Percentiles rank a stretch among this genome's conserved stretches.
Conservation (phyloP, 1,139 yeast species). For the Wickerhamiella infanticola region DNA sequence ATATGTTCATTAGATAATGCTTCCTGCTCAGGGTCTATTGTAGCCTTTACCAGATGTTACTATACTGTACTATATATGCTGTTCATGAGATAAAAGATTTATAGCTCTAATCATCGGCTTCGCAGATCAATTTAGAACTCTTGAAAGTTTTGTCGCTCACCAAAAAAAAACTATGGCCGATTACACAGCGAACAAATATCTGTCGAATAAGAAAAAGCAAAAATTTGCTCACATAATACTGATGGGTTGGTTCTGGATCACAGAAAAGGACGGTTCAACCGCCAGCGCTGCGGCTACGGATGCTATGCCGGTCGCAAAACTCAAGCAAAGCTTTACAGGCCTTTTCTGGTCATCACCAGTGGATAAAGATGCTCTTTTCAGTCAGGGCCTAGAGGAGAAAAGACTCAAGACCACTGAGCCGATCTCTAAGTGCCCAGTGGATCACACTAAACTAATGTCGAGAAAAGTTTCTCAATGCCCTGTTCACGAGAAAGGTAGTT, state of each 20-base stretch:
- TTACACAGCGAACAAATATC: too few species aligned
- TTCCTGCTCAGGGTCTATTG: not conserved
- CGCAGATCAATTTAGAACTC: too few species aligned
- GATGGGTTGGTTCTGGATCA: constrained; percentile 79
- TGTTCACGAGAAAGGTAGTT: constrained; percentile 23
- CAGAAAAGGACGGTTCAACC: not conserved
- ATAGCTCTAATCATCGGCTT: too few species aligned
- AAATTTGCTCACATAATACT: not conserved
- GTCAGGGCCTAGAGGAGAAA: not conserved
- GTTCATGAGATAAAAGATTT: too few species aligned
- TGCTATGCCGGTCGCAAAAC: not conserved
- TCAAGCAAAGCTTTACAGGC: constrained; percentile 2
- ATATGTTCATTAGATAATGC: constrained; percentile 50
- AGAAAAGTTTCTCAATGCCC: constrained; percentile 29
- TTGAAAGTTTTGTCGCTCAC: too few species aligned
- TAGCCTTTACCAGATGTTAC: not conserved
- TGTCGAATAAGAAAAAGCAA: too few species aligned
- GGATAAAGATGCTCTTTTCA: not conserved
- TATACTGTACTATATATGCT: too few species aligned
- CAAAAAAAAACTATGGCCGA: too few species aligned
- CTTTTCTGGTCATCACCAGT: constrained; percentile 11
- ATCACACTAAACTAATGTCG: constrained; percentile 21
- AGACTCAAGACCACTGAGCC: not conserved
- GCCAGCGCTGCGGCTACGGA: not conserved
- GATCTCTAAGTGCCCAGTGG: constrained; percentile 30